Base-by-base conservation (phyloP, 1,139 yeast species). In the Geotrichum phurueaensis region DNA sequence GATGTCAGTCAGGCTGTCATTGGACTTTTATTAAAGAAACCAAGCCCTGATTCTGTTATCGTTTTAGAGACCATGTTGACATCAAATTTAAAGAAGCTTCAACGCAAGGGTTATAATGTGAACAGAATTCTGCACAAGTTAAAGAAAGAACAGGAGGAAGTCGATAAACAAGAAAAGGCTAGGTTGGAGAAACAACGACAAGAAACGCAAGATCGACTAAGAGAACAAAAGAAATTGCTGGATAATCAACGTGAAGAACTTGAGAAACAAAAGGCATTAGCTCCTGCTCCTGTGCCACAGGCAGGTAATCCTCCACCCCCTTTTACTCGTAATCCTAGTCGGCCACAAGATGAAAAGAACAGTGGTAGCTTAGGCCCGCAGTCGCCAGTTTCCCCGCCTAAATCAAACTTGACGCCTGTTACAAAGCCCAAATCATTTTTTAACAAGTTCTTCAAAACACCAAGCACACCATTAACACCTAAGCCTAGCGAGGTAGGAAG, bases 31-130 rank as follows among this genome's bases (percentile, higher is more conserved):
- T 74, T 18, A 62, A 61, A 43, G 45, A 48, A 39, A 60, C 67
- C 79, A 0, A 73, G 70, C 22, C 78, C 78, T 4, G 79, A 76
- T 50, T 69, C 76, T 2, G 76, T 73, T 3, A 69, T 77, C 49
- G 73, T 76, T 4, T 63, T 76, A 23, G 79, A 76, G 54, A 68
- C 75, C 7, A 71, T 75, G 61, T 67, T 76, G 39, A 66, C 70
- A 33, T 69, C 75, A 3, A 67, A 71, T 18, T 63, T 76, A 59
- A 60, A 63, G 20, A 63, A 70, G 22, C 66, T 76, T 53, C 75
- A 75, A 62, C 62, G 69, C 56, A 73, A 77, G 57, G 79, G 79
- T 4, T 76, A 73, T 63, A 75, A 76, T 64, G 77, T 76, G 12
- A 70, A 70, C 31, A 63, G 77, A 22, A 65, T 76, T 29, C 62